Base-by-base conservation (phyloP, 805 yeast genomes). In the Yamadazyma kitorensis region DNA sequence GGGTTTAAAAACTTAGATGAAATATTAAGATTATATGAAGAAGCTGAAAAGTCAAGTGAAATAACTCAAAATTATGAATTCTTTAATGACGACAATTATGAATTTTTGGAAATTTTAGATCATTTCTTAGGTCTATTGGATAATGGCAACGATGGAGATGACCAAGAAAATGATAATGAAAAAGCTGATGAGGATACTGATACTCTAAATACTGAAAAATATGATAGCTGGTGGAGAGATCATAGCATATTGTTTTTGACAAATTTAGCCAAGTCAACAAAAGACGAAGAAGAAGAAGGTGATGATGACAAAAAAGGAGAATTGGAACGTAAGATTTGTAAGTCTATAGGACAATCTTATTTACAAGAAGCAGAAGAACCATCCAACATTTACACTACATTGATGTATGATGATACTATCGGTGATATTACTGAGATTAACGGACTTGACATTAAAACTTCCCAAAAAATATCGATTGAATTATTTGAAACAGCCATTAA, bases 291-390 rank as follows among this genome's bases (percentile, higher is more conserved):
- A 13, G 27, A 31, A 29, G 34, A 21, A 36, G n/a, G n/a, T n/a
- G 23, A 18, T 11, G 19, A 18, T 4, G 23, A 29, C 40, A 31
- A 27, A 17, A 6, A 55, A 70, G 40, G 58, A 60, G 29, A 57
- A 7, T 31, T 40, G 5, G 24, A 13, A 13, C 28, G 62, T 31
- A 55, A 62, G 17, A 60, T 80, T 5, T 62, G 72, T 31, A 68
- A 70, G 35, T 64, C 74, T 25, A 46, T 81, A 15, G 91, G 91
- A 2, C 82, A 80, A 48, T 67, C 82, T 12, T 74, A 70, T 39
- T 59, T 83, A 32, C 75, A 74, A 57, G 78, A 80, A 42, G 80
- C 88, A 2, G 88, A 82, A 53, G 65, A 55, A 18, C 82, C 85
- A 1, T 61, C 80, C 1, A 57, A 61, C 6, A 64, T 71, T 2